Conservation (phyloP, 495 filamentous ascomycete species). For the Terfezia claveryi region DNA sequence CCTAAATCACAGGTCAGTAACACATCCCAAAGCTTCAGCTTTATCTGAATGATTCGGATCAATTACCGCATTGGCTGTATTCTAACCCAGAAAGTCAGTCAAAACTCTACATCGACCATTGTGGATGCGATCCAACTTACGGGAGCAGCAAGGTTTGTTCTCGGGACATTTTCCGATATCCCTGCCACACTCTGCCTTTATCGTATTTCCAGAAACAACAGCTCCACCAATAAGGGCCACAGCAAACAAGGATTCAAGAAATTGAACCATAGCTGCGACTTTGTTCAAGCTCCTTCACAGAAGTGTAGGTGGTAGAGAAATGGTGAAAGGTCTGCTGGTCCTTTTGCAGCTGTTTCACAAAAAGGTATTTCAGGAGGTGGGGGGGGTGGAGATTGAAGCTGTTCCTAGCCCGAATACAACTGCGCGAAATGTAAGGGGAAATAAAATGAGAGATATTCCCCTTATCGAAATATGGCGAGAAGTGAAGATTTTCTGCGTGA, state of each 20-base stretch:
- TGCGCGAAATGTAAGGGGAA: too few species aligned
- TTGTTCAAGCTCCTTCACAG: too few species aligned
- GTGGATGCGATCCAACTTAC: slow-evolving; percentile 32
- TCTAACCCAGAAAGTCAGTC: slow-evolving; percentile 29
- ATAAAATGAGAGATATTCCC: too few species aligned
- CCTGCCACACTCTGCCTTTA: slow-evolving; percentile 27
- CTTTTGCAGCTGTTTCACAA: too few species aligned
- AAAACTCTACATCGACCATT: slow-evolving; percentile 1
- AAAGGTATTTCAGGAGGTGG: too few species aligned
- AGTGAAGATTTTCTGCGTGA: too few species aligned
- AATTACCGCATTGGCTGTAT: slow-evolving; percentile 57
- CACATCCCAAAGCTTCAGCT: background rate
- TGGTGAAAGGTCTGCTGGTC: too few species aligned
- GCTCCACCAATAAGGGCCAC: slow-evolving; percentile 10
- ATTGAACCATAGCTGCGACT: slow-evolving; percentile 10
- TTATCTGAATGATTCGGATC: background rate
- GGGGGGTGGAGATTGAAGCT: too few species aligned
- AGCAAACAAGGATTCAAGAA: slow-evolving; percentile 18
- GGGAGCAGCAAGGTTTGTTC: slow-evolving; percentile 69
- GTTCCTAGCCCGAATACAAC: too few species aligned
- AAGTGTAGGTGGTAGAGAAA: too few species aligned
- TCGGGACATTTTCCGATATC: slow-evolving; percentile 46
- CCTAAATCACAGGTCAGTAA: slow-evolving; percentile 20
- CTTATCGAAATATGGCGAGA: too few species aligned
- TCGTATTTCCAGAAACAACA: slow-evolving; percentile 13